Evolutionary conservation across 495 filamentous ascomycete species (phyloP).

Genomic region (Penicillium cataractarum): DNA sequence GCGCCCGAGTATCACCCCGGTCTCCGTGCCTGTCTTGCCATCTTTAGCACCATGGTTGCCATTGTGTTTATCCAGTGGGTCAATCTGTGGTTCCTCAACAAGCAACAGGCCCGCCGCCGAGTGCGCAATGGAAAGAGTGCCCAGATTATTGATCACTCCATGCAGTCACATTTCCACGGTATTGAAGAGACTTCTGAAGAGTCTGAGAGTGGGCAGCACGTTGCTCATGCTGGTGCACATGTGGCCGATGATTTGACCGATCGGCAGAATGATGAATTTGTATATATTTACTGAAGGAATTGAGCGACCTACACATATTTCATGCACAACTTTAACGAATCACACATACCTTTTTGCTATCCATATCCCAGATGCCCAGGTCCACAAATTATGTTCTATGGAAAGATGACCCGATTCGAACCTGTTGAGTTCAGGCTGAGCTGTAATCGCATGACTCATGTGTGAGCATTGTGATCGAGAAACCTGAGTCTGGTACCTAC

Average conservation of each 20-base stretch:
- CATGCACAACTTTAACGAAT: background rate
- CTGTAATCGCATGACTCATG: background rate
- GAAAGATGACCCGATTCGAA: too few species aligned
- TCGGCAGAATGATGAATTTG: conserved; percentile 67
- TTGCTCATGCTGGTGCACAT: conserved; percentile 35
- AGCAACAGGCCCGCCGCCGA: conserved; percentile 52
- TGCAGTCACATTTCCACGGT: conserved; percentile 46
- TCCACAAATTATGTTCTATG: too few species aligned
- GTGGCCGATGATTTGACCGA: conserved; percentile 63
- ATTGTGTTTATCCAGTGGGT: conserved; percentile 54
- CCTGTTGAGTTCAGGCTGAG: background rate
- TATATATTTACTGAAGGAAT: conserved; percentile 55
- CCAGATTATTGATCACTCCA: conserved; percentile 58
- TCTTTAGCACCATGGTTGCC: conserved; percentile 56
- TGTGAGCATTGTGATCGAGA: too few species aligned
- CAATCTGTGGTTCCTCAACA: conserved; percentile 58
- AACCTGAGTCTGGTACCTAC: too few species aligned
- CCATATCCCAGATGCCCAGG: too few species aligned
- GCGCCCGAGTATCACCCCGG: conserved; percentile 58
- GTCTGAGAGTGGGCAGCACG: conserved; percentile 21
- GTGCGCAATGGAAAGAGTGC: conserved; percentile 61
- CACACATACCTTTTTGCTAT: background rate
- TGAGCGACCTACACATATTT: background rate
- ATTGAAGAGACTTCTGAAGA: conserved; percentile 25
- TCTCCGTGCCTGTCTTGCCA: conserved; percentile 55